Conservation (phyloP, 352 stramenopile genomes). For the Pythium aquatile region DNA sequence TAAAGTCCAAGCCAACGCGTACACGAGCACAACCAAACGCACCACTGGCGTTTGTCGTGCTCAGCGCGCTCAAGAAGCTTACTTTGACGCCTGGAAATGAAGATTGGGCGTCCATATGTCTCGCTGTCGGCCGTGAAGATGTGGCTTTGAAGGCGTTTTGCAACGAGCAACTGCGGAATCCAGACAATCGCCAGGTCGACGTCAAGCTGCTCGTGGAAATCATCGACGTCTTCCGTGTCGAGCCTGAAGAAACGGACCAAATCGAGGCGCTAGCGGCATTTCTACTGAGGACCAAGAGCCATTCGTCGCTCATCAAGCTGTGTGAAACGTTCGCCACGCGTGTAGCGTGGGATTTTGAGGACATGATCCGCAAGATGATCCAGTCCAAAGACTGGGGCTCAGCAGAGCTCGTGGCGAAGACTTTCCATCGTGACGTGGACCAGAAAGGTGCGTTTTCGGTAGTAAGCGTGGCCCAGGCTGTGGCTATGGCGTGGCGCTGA, state of each 20-base stretch:
- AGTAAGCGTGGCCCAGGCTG: neutral
- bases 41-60: slow-evolving; percentile 51
- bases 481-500: neutral
- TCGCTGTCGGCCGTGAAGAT: slow-evolving; percentile 29
- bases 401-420: slow-evolving; percentile 47
- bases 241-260: slow-evolving; percentile 25
- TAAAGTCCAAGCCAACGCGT: slow-evolving; percentile 26
- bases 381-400: slow-evolving; percentile 60
- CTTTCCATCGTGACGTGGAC: slow-evolving; percentile 27
- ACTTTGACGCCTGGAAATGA: slow-evolving; percentile 1
- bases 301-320: slow-evolving; percentile 54
- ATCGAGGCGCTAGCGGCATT: slow-evolving; percentile 25
- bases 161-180: slow-evolving; percentile 10
- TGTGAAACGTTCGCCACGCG: slow-evolving; percentile 29
- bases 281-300: slow-evolving; percentile 41
- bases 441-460: slow-evolving; percentile 4
- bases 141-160: slow-evolving; percentile 37
- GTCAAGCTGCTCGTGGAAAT: slow-evolving; percentile 60
- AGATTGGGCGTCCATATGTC: slow-evolving; percentile 9
- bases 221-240: slow-evolving; percentile 54
- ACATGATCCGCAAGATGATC: slow-evolving; percentile 39
- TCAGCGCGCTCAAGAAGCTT: slow-evolving; percentile 50
- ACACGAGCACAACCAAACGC: slow-evolving; percentile 36
- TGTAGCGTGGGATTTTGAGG: slow-evolving; percentile 35
- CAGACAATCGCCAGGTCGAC: slow-evolving; percentile 26